Base-by-base conservation (phyloP, 2,329 filamentous ascomycete genomes). In the Venturiaceae sp. region DNA sequence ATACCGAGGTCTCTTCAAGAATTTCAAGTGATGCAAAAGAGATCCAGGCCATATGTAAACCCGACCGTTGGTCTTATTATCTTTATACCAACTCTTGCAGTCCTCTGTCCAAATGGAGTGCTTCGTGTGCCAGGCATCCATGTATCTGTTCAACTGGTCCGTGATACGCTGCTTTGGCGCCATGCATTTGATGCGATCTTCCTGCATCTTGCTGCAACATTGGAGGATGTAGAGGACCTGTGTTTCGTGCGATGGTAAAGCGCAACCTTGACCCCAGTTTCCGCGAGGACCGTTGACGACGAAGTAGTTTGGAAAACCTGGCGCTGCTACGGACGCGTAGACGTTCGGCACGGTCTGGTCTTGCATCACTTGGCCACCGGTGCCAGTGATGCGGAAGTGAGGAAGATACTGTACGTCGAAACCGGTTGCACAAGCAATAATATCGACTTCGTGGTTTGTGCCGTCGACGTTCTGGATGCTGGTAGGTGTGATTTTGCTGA, bases 221-320 rank as follows among this genome's bases (percentile, higher is more conserved):
- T 56, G 57, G 23, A 62, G 5, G 2, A 60, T 58, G 37, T 62
- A 62, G 9, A 60, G 58, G 32, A 60, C 44, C 30, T 61, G 60
- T 8, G 32, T 53, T 39, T 61, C 60, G 32, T 52, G 54, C 8
- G 32, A 55, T 30, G 59, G 57, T 13, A 61, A 33, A 33, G 28
- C 47, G 21, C 36, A 55, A 16, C 58, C 58, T 19, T 52, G 16
- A 7, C 37, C 58, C 60, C 60, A 62, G 13, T 58, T 44, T n/a
- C 60, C 59, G 26, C 60, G 37, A 11, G 55, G 55, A 14, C 55
- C 55, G 19, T 34, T 54, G 14, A 58, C 30, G 39, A 58, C 19
- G 28, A 87, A 74, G 0, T 88, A 71, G 62, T 89, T 90, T 0
- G 86, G 85, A 61, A 88, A 88, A 0, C 79, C 81, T 0, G 85